These are phyloP conservation scores for Dalechampia spathulata DNA, from an alignment of 441 rosid genomes.

Conservation along the genomic window DNA sequence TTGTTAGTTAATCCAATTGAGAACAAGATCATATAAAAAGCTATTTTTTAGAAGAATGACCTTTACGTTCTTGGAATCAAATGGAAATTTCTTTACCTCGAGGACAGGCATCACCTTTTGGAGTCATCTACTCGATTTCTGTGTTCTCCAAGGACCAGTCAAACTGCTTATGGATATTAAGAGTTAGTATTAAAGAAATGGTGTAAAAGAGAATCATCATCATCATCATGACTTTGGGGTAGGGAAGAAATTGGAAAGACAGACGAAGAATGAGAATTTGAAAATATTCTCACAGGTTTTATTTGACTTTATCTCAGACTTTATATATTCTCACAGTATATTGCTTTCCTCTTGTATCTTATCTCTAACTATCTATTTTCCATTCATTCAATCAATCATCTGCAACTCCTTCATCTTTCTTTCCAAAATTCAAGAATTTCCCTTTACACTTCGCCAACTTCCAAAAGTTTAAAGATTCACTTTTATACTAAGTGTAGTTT, in stretches of 20 bases:
- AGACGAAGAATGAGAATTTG: too few species aligned
- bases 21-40: neutral
- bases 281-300: too few species aligned
- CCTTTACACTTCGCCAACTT: too few species aligned
- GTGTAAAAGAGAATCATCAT: neutral
- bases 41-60: neutral
- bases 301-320: slow-evolving; percentile 1
- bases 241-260: too few species aligned
- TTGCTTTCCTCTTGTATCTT: neutral
- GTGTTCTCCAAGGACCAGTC: neutral
- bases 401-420: neutral
- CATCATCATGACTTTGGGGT: too few species aligned
- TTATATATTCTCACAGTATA: neutral
- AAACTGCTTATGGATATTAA: neutral
- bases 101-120: neutral
- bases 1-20: slow-evolving; percentile 4
- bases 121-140: neutral
- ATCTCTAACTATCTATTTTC: neutral
- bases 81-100: neutral
- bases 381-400: neutral
- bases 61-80: neutral
- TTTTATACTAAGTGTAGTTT: too few species aligned
- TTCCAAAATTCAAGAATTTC: neutral
- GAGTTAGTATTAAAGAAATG: neutral
- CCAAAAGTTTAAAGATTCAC: too few species aligned